Percentiles rank a stretch among this genome's conserved stretches.
Conservation (phyloP, 768 basidiomycete species). For the Xerocomellus intermedius region DNA sequence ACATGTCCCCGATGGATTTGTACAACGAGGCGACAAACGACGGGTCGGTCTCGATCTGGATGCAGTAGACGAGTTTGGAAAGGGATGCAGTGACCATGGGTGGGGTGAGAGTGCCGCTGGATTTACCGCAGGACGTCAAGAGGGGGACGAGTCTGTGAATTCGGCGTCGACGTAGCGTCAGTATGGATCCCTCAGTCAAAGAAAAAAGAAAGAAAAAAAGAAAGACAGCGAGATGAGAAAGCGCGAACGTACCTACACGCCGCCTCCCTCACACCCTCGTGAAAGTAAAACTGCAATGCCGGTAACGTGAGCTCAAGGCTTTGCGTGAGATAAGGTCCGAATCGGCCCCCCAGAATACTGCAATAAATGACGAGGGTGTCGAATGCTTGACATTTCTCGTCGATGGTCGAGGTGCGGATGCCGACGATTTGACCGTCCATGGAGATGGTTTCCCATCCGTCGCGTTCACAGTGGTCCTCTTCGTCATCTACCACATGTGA, state of each 20-base stretch:
- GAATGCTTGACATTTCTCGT: conserved; percentile 87
- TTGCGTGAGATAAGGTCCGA: conserved; percentile 72
- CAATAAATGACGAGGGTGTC: conserved; percentile 84
- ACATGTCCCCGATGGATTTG: conserved; percentile 62
- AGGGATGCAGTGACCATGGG: conserved; percentile 71
- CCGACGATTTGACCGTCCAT: conserved; percentile 78
- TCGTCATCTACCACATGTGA: conserved; percentile 47
- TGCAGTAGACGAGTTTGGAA: conserved; percentile 59
- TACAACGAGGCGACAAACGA: conserved; percentile 78
- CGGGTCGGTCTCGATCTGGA: conserved; percentile 66
- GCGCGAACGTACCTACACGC: conserved; percentile 57
- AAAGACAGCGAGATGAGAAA: background rate
- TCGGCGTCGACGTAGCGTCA: background rate
- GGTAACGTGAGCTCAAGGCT: conserved; percentile 72
- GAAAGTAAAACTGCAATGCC: conserved; percentile 72
- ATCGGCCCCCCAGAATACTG: conserved; percentile 61
- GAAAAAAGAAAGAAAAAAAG: too few relatives aligned
- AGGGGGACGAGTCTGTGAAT: conserved; percentile 65
- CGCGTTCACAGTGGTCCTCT: conserved; percentile 53
- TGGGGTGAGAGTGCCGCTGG: conserved; percentile 59
- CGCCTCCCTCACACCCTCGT: conserved; percentile 82
- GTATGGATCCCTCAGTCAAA: background rate
- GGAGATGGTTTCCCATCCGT: conserved; percentile 76
- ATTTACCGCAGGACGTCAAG: conserved; percentile 66
- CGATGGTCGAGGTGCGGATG: conserved; percentile 76